Evolutionary conservation across 495 filamentous ascomycete species (phyloP).

Genomic region (Penicillium egyptiacum): DNA sequence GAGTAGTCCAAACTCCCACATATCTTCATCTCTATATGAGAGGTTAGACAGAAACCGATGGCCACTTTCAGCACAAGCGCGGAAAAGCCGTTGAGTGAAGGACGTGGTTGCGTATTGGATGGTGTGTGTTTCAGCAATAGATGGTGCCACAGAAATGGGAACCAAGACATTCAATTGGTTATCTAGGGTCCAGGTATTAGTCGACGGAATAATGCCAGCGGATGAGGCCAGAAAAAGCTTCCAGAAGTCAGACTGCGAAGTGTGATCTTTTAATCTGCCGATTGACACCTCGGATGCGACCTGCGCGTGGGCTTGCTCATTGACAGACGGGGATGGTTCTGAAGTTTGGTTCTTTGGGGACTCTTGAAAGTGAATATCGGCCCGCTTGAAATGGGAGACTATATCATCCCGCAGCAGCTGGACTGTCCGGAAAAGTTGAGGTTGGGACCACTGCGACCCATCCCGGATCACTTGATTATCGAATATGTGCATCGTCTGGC

Average conservation of each 20-base stretch:
- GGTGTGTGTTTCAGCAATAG: neutral
- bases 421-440: conserved; percentile 14
- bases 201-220: neutral
- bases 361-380: neutral
- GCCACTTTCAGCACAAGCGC: conserved; percentile 19
- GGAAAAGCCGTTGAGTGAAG: conserved; percentile 12
- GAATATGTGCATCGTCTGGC: conserved; percentile 15
- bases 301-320: neutral
- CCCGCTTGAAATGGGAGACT: conserved; percentile 9
- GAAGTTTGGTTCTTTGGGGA: neutral
- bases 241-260: conserved; percentile 3
- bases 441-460: conserved; percentile 8
- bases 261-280: neutral
- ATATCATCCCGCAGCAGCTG: conserved; percentile 16
- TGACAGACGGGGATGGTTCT: neutral
- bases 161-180: neutral
- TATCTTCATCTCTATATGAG: conserved; percentile 11
- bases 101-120: conserved; percentile 3
- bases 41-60: conserved; percentile 11
- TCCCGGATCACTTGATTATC: conserved; percentile 11
- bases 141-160: neutral
- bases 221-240: neutral
- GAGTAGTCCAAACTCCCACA: conserved; percentile 21
- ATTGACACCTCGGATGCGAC: neutral
- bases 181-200: neutral